Conservation (phyloP, 2,329 filamentous ascomycete species). For the Teratosphaeria pseudoeucalypti region DNA sequence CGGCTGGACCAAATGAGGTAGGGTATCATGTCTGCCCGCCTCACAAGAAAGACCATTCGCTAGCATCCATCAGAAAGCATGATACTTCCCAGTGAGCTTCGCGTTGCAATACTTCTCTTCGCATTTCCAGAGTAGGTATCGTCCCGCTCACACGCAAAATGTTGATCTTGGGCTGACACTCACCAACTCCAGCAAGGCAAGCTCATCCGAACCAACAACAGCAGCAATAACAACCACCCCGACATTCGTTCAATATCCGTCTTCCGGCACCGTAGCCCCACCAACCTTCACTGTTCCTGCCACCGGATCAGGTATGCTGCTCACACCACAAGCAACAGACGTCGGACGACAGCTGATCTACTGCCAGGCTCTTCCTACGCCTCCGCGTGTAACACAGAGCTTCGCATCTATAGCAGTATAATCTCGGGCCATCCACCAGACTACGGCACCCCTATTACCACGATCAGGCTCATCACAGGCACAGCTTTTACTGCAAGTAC, state of each 20-base stretch:
- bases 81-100: background rate
- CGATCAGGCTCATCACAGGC: background rate
- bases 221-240: background rate
- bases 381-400: background rate
- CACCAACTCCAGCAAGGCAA: background rate
- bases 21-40: background rate
- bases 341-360: background rate
- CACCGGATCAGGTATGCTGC: background rate
- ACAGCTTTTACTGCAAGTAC: slow-evolving; percentile 15
- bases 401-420: background rate
- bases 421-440: background rate
- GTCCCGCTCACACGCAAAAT: background rate
- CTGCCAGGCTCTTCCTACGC: background rate
- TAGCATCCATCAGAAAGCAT: background rate
- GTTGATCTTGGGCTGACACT: background rate
- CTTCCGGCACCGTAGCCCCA: background rate
- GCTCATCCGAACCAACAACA: background rate
- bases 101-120: background rate
- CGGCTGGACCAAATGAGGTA: background rate
- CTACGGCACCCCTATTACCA: background rate
- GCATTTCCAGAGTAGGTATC: background rate
- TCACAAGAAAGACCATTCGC: background rate
- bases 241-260: background rate
- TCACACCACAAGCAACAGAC: background rate
- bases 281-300: background rate